Conservation (phyloP, 2,329 filamentous ascomycete genomes). For the Colletotrichum limetticola region DNA sequence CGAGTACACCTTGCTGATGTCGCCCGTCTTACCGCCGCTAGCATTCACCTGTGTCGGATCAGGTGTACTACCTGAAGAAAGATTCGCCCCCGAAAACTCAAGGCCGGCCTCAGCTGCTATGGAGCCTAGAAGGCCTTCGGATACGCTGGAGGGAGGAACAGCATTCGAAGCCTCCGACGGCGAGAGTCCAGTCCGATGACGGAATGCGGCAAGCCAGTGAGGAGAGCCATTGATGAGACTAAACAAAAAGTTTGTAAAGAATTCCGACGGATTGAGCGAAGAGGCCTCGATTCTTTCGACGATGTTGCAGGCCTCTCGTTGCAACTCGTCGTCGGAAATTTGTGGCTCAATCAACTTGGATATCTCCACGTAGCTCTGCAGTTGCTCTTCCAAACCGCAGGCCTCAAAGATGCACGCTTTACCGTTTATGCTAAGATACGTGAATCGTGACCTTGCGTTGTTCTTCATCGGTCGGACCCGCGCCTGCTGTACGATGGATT, state of each 20-base stretch:
- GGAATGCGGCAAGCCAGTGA: conserved; percentile 22
- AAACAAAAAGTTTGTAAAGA: conserved; percentile 7
- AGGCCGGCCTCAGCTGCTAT: not conserved
- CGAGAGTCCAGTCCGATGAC: conserved; percentile 11
- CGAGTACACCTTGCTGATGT: not conserved
- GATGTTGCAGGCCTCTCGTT: conserved; percentile 24
- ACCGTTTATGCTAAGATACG: conserved; percentile 30
- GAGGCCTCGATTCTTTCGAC: conserved; percentile 1
- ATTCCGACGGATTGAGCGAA: conserved; percentile 3
- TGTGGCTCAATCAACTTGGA: conserved; percentile 6
- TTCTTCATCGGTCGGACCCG: conserved; percentile 17
- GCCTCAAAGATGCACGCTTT: conserved; percentile 29
- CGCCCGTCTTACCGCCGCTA: not conserved
- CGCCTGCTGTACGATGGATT: conserved; percentile 36
- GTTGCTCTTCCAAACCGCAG: conserved; percentile 24
- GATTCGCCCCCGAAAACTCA: not conserved
- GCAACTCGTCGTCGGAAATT: conserved; percentile 9
- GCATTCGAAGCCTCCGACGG: not conserved
- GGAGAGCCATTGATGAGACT: conserved; percentile 22
- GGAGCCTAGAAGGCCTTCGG: not conserved
- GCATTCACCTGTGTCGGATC: not conserved
- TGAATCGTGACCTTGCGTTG: conserved; percentile 15
- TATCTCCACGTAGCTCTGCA: conserved; percentile 21
- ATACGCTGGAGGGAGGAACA: not conserved
- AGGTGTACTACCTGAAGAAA: not conserved